Conservation (phyloP, 495 filamentous ascomycete genomes). For the Trichoderma parareesei region DNA sequence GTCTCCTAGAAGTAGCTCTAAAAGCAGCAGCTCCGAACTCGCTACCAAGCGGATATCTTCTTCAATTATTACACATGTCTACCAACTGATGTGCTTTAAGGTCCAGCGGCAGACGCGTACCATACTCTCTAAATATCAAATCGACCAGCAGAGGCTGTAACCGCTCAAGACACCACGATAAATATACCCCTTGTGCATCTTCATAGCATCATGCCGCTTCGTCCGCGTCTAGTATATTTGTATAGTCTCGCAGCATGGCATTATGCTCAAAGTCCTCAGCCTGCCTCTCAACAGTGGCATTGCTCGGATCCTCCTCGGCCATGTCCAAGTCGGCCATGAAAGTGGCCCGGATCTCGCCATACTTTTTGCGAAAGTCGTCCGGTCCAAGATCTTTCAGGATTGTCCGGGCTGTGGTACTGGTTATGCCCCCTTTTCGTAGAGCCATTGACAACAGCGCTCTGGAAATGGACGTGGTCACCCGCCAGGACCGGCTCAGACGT, state of each 20-base stretch:
- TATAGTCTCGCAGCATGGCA: slow-evolving; percentile 18
- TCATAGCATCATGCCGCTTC: too few relatives aligned
- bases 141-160: too few relatives aligned
- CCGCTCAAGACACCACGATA: too few relatives aligned
- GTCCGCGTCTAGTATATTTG: background rate
- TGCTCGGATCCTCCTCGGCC: slow-evolving; percentile 16
- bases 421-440: slow-evolving; percentile 18
- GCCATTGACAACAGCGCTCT: slow-evolving; percentile 21
- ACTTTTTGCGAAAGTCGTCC: slow-evolving; percentile 3
- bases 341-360: slow-evolving; percentile 16
- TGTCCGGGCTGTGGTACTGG: slow-evolving; percentile 15
- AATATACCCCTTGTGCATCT: too few relatives aligned
- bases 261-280: slow-evolving; percentile 17
- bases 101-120: too few relatives aligned
- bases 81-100: too few relatives aligned
- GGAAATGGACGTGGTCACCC: slow-evolving; percentile 18
- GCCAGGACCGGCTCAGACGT: slow-evolving; percentile 17
- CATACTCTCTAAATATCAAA: too few relatives aligned
- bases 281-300: slow-evolving; percentile 18
- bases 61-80: too few relatives aligned
- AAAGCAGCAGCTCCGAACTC: too few relatives aligned
- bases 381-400: slow-evolving; percentile 12
- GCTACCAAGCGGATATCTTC: too few relatives aligned
- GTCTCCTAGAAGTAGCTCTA: too few relatives aligned
- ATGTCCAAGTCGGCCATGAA: slow-evolving; percentile 21